Percentiles rank a stretch among this genome's conserved stretches.
phyloP scores from a whole-genome alignment of 2,329 filamentous ascomycete species.

The Westerdykella aurantiaca region DNA sequence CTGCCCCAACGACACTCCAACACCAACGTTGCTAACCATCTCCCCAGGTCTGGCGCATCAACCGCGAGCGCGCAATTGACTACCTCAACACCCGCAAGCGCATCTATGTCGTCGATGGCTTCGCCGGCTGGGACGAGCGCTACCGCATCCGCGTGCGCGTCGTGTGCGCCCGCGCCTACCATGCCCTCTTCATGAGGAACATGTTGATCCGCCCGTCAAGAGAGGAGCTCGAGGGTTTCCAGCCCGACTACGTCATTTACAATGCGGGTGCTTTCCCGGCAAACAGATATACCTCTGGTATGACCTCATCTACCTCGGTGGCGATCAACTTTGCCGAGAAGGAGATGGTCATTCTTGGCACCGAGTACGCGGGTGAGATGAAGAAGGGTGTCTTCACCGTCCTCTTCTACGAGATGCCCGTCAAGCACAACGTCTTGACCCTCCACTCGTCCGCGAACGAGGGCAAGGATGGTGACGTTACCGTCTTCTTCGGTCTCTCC shows the following conservation, averaged over 20 bases:
- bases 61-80: conserved; percentile 96
- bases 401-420: conserved; percentile 99
- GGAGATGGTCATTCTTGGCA: conserved; percentile 99
- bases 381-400: conserved; percentile 99
- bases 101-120: conserved; percentile 98
- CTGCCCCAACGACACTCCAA: neutral
- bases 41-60: conserved; percentile 93
- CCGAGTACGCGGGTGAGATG: conserved; percentile 96
- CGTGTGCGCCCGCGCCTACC: conserved; percentile 97
- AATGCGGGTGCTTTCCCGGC: conserved; percentile 98
- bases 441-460: conserved; percentile 98
- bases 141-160: conserved; percentile 97
- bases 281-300: conserved; percentile 95
- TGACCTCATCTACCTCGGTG: conserved; percentile 97
- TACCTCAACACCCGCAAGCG: conserved; percentile 98
- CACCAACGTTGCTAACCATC: conserved; percentile 19
- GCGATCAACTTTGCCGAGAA: conserved; percentile 99
- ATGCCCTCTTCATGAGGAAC: conserved; percentile 99
- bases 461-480: conserved; percentile 89
- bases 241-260: conserved; percentile 99
- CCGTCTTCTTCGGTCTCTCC: conserved; percentile 97
- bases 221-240: conserved; percentile 94
- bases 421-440: conserved; percentile 98
- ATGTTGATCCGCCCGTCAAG: conserved; percentile 94
- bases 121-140: conserved; percentile 96